These are phyloP conservation scores for Helianthus tuberosus DNA, from an alignment of 129 eudicot species.

Conservation along the genomic window DNA sequence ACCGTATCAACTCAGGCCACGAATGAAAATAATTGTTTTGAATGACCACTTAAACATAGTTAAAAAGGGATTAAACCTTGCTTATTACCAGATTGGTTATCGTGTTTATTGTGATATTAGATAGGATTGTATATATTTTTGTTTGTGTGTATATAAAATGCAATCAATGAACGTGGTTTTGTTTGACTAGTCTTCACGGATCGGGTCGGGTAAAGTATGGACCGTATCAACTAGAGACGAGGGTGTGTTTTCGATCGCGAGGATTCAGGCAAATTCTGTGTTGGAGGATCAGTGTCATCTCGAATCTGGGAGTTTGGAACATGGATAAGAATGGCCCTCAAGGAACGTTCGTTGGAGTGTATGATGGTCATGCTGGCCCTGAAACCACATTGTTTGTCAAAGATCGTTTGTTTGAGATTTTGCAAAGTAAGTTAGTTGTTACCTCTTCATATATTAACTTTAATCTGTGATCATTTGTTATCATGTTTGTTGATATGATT, in stretches of 20 bases:
- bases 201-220: too few species aligned
- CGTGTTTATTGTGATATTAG: too few species aligned
- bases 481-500: not conserved
- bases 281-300: conserved; percentile 82
- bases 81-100: too few species aligned
- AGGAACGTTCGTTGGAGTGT: conserved; percentile 82
- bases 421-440: conserved; percentile 8
- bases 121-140: too few species aligned
- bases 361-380: conserved; percentile 44
- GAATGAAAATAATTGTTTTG: too few species aligned
- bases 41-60: too few species aligned
- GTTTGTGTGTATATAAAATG: too few species aligned
- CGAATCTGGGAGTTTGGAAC: conserved; percentile 69
- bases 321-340: conserved; percentile 49
- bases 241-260: conserved; percentile 78
- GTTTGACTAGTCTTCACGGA: too few species aligned
- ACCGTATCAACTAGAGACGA: conserved; percentile 42
- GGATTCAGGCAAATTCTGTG: conserved; percentile 67
- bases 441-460: too few species aligned
- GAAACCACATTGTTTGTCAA: conserved; percentile 27
- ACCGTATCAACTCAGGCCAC: too few species aligned
- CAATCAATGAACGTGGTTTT: too few species aligned
- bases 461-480: not conserved
- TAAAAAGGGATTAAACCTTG: too few species aligned
- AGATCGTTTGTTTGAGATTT: conserved; percentile 9